These are phyloP conservation scores for Nakazawaea peltata DNA, from an alignment of 805 yeast genomes.

Conservation along the genomic window DNA sequence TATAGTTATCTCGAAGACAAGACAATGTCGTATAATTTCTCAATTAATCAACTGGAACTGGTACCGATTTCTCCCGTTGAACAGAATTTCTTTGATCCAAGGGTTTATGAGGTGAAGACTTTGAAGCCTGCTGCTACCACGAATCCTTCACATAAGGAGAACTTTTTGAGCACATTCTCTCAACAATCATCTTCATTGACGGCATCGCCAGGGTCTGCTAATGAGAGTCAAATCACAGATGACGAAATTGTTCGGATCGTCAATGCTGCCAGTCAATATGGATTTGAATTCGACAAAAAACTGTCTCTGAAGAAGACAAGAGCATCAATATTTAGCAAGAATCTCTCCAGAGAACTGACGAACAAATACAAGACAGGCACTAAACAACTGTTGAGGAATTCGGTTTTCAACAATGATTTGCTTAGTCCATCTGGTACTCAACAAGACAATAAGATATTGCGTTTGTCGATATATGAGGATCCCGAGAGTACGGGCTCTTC, in stretches of 20 bases:
- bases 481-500: conserved; percentile 11
- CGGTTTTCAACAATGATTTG: conserved; percentile 2
- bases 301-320: not conserved
- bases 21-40: conserved; percentile 5
- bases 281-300: not conserved
- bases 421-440: not conserved
- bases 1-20: not conserved
- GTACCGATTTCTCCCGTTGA: conserved; percentile 10
- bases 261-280: conserved; percentile 2
- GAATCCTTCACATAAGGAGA: not conserved
- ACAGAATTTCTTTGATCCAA: conserved; percentile 7
- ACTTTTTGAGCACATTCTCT: no score
- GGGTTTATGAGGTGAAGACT: not conserved
- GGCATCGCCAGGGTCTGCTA: not conserved
- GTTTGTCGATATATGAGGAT: conserved; percentile 12
- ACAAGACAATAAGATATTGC: conserved; percentile 5
- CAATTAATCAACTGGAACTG: conserved; percentile 5
- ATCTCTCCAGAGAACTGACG: conserved; percentile 1
- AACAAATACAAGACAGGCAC: conserved; percentile 1
- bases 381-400: not conserved
- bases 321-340: conserved; percentile 3
- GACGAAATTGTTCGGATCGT: conserved; percentile 4
- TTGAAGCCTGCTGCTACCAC: not conserved
- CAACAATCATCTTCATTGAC: not conserved
- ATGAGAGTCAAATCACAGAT: not conserved